Percentiles rank a stretch among this genome's conserved stretches.
These are phyloP conservation scores for Leccinellum albellum DNA, from an alignment of 768 basidiomycete species.

Conservation along the genomic window DNA sequence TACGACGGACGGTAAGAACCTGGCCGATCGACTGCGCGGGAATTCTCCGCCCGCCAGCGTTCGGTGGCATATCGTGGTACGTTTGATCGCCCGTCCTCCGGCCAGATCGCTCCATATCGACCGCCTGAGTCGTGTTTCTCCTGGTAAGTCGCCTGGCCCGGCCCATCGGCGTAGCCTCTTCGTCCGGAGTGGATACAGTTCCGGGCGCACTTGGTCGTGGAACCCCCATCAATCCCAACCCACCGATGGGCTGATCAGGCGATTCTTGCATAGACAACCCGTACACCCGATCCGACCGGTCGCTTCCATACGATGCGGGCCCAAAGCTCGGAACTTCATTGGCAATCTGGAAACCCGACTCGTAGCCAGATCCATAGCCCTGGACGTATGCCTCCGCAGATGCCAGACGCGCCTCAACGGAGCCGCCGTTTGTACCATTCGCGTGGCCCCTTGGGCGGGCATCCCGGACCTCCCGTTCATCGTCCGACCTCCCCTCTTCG, in stretches of 20 bases:
- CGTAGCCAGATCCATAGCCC: conserved; percentile 36
- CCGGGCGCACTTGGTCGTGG: conserved; percentile 18
- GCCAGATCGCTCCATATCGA: conserved; percentile 17
- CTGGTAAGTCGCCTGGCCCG: conserved; percentile 19
- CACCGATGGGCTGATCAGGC: conserved; percentile 23
- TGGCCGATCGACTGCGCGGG: conserved; percentile 15
- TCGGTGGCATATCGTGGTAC: conserved; percentile 8
- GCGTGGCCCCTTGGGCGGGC: conserved; percentile 5
- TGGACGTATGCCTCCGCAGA: conserved; percentile 36
- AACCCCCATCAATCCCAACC: conserved; percentile 27
- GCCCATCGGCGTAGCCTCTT: conserved; percentile 25
- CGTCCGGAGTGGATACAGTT: conserved; percentile 28
- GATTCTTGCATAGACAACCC: conserved; percentile 30
- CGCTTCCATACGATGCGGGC: conserved; percentile 21
- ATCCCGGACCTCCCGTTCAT: conserved; percentile 21
- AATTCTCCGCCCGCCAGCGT: conserved; percentile 17
- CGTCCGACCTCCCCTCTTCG: conserved; percentile 29
- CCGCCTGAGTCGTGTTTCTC: conserved; percentile 23
- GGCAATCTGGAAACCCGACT: conserved; percentile 23
- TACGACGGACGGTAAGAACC: conserved; percentile 18
- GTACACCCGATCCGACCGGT: conserved; percentile 14
- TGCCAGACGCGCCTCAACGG: conserved; percentile 21
- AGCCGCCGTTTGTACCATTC: conserved; percentile 11
- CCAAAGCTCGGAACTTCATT: conserved; percentile 14
- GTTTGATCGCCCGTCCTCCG: conserved; percentile 17